Evolutionary conservation across 768 basidiomycete species (phyloP).

Genomic region (Pisolithus tinctorius): DNA sequence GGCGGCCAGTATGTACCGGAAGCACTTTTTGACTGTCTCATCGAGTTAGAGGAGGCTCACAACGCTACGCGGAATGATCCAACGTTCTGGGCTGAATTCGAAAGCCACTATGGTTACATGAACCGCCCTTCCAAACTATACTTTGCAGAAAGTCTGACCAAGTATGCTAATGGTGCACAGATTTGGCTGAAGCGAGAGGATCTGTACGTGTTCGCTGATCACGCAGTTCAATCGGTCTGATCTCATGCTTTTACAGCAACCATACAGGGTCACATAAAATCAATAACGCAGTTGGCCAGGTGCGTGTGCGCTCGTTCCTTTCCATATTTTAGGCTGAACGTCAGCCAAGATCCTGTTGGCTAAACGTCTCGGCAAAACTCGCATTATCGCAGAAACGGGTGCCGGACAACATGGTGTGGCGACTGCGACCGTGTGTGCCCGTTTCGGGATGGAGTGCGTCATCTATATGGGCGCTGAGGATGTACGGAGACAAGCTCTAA

Average conservation of each 20-base stretch:
- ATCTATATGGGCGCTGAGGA: slow-evolving; percentile 99
- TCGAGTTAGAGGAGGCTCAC: slow-evolving; percentile 89
- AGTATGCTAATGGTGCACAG: slow-evolving; percentile 84
- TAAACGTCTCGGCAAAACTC: slow-evolving; percentile 87
- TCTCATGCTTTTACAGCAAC: slow-evolving; percentile 48
- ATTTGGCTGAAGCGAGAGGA: slow-evolving; percentile 99
- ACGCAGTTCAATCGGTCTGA: not conserved
- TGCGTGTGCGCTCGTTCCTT: slow-evolving; percentile 23
- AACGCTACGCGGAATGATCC: slow-evolving; percentile 83
- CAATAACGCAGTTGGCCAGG: slow-evolving; percentile 97
- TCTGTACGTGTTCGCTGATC: slow-evolving; percentile 41
- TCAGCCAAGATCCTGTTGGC: slow-evolving; percentile 77
- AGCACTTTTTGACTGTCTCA: slow-evolving; percentile 85
- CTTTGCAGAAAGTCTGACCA: slow-evolving; percentile 84
- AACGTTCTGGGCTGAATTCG: slow-evolving; percentile 87
- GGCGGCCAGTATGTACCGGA: slow-evolving; percentile 98
- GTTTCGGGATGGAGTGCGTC: slow-evolving; percentile 91
- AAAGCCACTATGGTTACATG: slow-evolving; percentile 85
- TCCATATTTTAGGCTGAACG: slow-evolving; percentile 5
- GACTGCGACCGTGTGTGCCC: slow-evolving; percentile 96
- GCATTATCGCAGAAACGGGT: slow-evolving; percentile 98
- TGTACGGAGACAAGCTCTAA: slow-evolving; percentile 90
- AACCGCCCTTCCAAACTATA: slow-evolving; percentile 92
- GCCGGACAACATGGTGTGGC: slow-evolving; percentile 99
- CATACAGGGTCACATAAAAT: slow-evolving; percentile 99